These are phyloP conservation scores for Cladosporium sp. DNA, from an alignment of 2,329 filamentous ascomycete genomes.

Conservation along the genomic window DNA sequence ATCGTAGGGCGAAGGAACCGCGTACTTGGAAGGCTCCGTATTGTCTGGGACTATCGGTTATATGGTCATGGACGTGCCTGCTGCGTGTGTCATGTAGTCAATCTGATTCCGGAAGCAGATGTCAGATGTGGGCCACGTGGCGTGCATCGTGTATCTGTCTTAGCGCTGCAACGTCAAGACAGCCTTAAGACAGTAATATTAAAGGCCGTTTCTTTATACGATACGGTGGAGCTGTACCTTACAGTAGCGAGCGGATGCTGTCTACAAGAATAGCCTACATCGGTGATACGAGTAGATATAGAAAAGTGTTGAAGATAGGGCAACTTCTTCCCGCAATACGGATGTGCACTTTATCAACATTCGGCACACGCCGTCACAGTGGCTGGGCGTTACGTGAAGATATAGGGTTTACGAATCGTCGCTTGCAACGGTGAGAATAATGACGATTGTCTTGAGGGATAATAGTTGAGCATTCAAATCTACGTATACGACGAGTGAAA, in stretches of 20 bases:
- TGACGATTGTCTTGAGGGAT: no score
- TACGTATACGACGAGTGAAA: no score
- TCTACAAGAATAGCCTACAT: no score
- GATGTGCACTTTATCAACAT: no score
- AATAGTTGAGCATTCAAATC: background rate
- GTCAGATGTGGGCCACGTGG: background rate
- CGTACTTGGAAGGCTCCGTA: background rate
- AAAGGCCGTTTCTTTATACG: background rate
- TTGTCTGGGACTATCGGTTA: background rate
- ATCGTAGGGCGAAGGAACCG: background rate
- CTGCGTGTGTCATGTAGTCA: background rate
- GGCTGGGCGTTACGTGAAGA: background rate
- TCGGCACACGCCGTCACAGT: background rate
- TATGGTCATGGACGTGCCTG: background rate
- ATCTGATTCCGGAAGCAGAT: background rate
- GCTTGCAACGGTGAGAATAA: background rate
- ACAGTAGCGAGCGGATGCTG: no score
- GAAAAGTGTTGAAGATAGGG: no score
- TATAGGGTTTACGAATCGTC: background rate
- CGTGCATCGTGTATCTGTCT: background rate
- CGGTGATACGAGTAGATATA: no score
- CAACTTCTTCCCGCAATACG: no score
- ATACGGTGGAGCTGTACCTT: no score
- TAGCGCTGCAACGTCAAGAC: background rate
- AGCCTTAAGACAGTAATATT: constrained; percentile 2